Base-by-base conservation (phyloP, 2,329 filamentous ascomycete genomes). In the Fusarium paranaense region DNA sequence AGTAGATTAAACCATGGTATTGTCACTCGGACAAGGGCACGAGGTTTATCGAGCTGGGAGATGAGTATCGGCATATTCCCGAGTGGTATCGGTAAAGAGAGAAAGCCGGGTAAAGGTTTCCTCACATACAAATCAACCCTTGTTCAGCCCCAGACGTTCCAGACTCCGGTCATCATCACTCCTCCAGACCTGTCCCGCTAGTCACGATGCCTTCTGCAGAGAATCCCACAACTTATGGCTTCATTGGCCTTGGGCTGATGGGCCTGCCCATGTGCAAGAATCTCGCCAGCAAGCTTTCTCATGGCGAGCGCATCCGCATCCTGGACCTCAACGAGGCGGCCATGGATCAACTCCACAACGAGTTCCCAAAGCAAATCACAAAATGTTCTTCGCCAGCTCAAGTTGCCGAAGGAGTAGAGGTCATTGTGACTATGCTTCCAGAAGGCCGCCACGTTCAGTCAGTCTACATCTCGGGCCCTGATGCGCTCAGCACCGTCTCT, bases 1-100 rank as follows among this genome's bases (percentile, higher is more conserved):
- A 42, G 38, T 3, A 42, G 1, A 42, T 11, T 5, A 42, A 11
- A 20, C n/a, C 38, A 20, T 42, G 38, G 10, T 3, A 13, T 42
- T 42, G 10, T 4, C n/a, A 3, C 10, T 10, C 38, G n/a, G 10
- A 42, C 5, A 42, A 13, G 3, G 10, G 38, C 5, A n/a, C 38
- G 18, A 5, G 38, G n/a, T 2, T 42, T 9, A 6, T 6, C 5
- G 10, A 20, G n/a, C 1, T 13, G 10, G n/a, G 10, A 42, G n/a
- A 13, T 1, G 8, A 2, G 4, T 5, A 4, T 10, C 10, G 38
- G n/a, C 2, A 13, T 20, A n/a, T 42, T 20, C 4, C 0, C 2
- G 10, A 42, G 1, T 7, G 10, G n/a, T 20, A 0, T 42, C 38
- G 38, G 38, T 13, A 42, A 42, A 20, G 38, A 20, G 38, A 42